Evolutionary conservation across 148 eudicot genomes (phyloP).

Genomic region (Rhododendron simsii): DNA sequence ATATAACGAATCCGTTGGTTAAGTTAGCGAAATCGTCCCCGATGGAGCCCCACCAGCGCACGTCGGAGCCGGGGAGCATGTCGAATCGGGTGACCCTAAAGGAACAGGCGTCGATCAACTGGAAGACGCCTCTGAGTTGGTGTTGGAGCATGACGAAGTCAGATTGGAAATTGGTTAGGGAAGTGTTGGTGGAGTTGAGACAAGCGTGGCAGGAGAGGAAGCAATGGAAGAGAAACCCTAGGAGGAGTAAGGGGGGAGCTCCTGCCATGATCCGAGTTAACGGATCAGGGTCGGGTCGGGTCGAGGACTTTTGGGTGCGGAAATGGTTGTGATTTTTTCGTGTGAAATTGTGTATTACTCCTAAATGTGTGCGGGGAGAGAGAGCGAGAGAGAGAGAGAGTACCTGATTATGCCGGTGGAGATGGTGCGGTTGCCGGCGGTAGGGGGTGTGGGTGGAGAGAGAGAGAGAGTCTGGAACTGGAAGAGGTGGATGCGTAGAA

Average conservation of each 20-base stretch:
- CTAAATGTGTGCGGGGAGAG: background rate
- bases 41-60: slow-evolving; percentile 80
- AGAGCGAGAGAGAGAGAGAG: background rate
- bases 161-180: slow-evolving; percentile 44
- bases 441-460: background rate
- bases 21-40: slow-evolving; percentile 63
- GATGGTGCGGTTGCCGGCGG: background rate
- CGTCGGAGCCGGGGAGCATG: slow-evolving; percentile 85
- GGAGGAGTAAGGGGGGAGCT: slow-evolving; percentile 3
- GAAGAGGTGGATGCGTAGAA: background rate
- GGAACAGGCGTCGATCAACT: slow-evolving; percentile 67
- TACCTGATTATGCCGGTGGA: background rate
- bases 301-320: background rate
- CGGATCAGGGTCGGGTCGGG: slow-evolving; percentile 28
- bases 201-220: slow-evolving; percentile 24
- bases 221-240: slow-evolving; percentile 17
- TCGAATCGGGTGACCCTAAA: slow-evolving; percentile 79
- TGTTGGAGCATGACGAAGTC: slow-evolving; percentile 76
- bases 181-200: slow-evolving; percentile 34
- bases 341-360: background rate
- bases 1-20: slow-evolving; percentile 66
- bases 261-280: slow-evolving; percentile 28
- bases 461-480: background rate
- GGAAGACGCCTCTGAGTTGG: slow-evolving; percentile 71
- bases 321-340: background rate